These are phyloP conservation scores for Monosporozyma unispora DNA, from an alignment of 805 yeast genomes.

Conservation along the genomic window DNA sequence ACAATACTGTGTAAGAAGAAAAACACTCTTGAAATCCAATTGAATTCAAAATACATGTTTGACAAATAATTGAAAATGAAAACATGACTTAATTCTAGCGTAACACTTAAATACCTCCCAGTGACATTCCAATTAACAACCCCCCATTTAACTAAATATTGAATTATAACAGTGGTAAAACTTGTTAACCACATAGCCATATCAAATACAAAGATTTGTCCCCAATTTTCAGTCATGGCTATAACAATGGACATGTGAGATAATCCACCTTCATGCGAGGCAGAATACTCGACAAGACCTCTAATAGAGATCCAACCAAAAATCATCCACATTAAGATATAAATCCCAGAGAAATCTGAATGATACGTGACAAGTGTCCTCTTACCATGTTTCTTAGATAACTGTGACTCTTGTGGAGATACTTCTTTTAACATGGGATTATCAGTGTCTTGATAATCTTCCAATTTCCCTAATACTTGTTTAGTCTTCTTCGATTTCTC, in stretches of 20 bases:
- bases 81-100: slow-evolving; percentile 48
- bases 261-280: slow-evolving; percentile 32
- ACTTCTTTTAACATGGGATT: background rate
- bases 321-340: slow-evolving; percentile 69
- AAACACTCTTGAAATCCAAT: slow-evolving; percentile 90
- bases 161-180: slow-evolving; percentile 54
- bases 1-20: slow-evolving; percentile 78
- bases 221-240: slow-evolving; percentile 49
- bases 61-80: slow-evolving; percentile 44
- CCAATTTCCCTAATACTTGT: background rate
- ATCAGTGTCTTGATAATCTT: background rate
- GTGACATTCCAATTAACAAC: slow-evolving; percentile 47
- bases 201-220: slow-evolving; percentile 64
- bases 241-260: slow-evolving; percentile 44
- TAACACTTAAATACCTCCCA: slow-evolving; percentile 56
- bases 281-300: slow-evolving; percentile 44
- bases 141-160: slow-evolving; percentile 38
- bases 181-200: slow-evolving; percentile 58
- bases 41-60: slow-evolving; percentile 39
- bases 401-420: background rate
- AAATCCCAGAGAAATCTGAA: slow-evolving; percentile 61
- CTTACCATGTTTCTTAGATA: background rate
- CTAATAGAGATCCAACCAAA: slow-evolving; percentile 47
- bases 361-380: background rate
- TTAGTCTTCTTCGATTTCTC: slow-evolving; percentile 6